phyloP scores from a whole-genome alignment of 164 flowering plant genomes.

The Vitis rupestris region DNA sequence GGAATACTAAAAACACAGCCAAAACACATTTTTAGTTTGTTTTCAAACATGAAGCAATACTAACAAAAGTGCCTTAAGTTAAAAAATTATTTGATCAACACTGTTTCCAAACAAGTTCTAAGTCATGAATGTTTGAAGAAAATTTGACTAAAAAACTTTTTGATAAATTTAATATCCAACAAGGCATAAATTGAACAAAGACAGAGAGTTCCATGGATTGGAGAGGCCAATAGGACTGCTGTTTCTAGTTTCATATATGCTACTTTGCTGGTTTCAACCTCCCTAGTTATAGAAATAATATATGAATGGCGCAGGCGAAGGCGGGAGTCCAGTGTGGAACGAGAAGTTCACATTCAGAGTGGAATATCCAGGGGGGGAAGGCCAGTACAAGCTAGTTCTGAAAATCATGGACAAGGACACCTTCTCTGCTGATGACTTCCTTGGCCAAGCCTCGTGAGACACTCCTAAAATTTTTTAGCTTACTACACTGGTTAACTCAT shows the following conservation, averaged over 20 bases:
- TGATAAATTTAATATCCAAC: neutral
- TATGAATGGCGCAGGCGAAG: conserved; percentile 36
- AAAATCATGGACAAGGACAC: conserved; percentile 72
- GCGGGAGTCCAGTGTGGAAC: conserved; percentile 56
- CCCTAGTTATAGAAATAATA: neutral
- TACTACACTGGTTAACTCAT: neutral
- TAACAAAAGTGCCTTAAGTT: too few species aligned
- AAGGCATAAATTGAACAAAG: neutral
- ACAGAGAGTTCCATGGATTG: too few species aligned
- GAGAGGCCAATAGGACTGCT: too few species aligned
- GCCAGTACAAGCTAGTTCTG: conserved; percentile 55
- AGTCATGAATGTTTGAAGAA: too few species aligned
- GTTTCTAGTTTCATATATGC: too few species aligned
- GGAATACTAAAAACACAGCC: too few species aligned
- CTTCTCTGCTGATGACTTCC: conserved; percentile 60
- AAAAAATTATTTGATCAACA: too few species aligned
- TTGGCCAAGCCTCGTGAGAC: conserved; percentile 59
- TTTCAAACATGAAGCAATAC: too few species aligned
- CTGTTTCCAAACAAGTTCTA: too few species aligned
- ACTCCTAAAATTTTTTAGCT: neutral
- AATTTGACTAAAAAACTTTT: too few species aligned
- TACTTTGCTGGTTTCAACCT: too few species aligned
- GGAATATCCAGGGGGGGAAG: conserved; percentile 53
- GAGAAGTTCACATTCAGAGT: conserved; percentile 51
- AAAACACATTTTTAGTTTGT: too few species aligned